Conservation (phyloP, 371 early-diverging fungal species). For the Funneliformis caledonium region DNA sequence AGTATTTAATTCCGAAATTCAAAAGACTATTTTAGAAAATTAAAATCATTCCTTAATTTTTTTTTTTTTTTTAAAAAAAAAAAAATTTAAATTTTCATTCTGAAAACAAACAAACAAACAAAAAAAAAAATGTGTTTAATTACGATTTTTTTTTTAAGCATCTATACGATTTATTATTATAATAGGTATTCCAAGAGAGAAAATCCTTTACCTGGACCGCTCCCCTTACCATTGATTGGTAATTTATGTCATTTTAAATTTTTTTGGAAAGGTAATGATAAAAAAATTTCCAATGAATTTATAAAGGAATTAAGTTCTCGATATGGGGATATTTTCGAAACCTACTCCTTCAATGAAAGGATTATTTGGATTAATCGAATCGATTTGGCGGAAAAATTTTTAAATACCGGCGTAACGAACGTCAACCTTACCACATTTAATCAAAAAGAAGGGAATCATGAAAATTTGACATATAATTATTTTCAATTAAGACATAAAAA, state of each 20-base stretch:
- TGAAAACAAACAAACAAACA: no score
- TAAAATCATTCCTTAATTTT: neutral
- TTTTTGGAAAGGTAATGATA: neutral
- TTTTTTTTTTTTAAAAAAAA: neutral
- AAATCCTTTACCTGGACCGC: neutral
- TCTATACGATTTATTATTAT: neutral
- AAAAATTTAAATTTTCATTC: no score
- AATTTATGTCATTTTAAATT: neutral
- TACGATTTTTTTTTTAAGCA: neutral
- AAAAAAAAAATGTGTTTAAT: neutral
- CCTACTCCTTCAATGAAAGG: neutral
- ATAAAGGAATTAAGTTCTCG: neutral
- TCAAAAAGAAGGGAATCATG: no score
- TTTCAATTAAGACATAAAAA: neutral
- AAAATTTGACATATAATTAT: neutral
- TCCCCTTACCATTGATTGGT: neutral
- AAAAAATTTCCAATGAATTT: neutral
- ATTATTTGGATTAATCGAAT: neutral
- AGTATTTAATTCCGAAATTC: neutral
- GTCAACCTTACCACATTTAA: no score
- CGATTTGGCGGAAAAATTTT: conserved; percentile 18
- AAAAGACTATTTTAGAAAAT: neutral
- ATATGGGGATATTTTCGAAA: neutral
- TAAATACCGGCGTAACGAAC: neutral
- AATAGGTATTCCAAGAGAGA: neutral